phyloP scores from a whole-genome alignment of 1,284 basidiomycete species.

The Heimioporus retisporus region DNA sequence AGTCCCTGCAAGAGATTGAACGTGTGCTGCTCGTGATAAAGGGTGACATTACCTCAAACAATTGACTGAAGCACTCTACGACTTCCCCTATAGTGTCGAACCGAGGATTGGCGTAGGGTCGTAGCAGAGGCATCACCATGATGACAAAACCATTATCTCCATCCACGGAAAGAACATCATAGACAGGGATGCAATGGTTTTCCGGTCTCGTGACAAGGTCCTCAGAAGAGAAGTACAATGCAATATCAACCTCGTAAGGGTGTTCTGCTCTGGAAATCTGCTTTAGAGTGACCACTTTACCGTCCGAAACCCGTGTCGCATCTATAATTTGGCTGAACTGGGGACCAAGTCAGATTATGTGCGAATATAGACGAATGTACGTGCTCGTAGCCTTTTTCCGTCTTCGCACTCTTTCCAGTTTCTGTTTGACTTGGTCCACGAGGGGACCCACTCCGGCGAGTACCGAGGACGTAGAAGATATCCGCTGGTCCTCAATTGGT shows the following conservation, averaged over 20 bases:
- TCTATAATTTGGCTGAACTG: slow-evolving; percentile 13
- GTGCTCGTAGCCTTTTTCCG: neutral
- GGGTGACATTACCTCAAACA: slow-evolving; percentile 23
- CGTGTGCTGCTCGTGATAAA: neutral
- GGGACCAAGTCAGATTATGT: no score
- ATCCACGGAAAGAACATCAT: slow-evolving; percentile 15
- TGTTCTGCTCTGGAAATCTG: slow-evolving; percentile 6
- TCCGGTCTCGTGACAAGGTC: neutral
- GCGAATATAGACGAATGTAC: no score
- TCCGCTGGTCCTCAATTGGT: slow-evolving; percentile 24
- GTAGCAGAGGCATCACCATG: slow-evolving; percentile 30
- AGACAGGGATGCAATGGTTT: slow-evolving; percentile 31
- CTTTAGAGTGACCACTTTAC: slow-evolving; percentile 25
- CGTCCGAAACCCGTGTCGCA: slow-evolving; percentile 22
- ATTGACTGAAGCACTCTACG: slow-evolving; percentile 24
- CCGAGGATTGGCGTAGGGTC: slow-evolving; percentile 7
- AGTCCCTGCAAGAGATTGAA: slow-evolving; percentile 5
- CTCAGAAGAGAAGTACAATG: slow-evolving; percentile 16
- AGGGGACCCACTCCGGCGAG: slow-evolving; percentile 37
- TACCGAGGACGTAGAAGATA: slow-evolving; percentile 40
- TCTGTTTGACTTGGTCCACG: slow-evolving; percentile 28
- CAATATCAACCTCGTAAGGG: slow-evolving; percentile 24
- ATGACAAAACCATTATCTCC: slow-evolving; percentile 4
- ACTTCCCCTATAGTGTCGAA: slow-evolving; percentile 30
- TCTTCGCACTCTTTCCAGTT: slow-evolving; percentile 14